Evolutionary conservation across 2,329 filamentous ascomycete species (phyloP), one percentile per base, ranked within the genome.

Genomic region (Diaporthe citriasiana): DNA sequence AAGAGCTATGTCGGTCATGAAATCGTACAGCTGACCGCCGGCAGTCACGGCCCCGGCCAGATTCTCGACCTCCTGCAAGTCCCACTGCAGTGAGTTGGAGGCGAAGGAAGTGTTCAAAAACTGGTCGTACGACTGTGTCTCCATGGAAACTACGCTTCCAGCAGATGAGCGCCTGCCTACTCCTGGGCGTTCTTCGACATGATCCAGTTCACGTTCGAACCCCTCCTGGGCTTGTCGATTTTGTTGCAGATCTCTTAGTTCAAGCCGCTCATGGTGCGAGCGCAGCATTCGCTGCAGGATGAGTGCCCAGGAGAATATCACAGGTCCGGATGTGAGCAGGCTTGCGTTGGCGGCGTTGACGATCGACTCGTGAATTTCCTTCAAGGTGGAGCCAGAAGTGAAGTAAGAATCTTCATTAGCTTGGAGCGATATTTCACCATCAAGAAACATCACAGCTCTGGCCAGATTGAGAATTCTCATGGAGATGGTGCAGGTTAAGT

Each of bases 231-330:
- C 88, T 75, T 87, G 88, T 78, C 91, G 88, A 75, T 91, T 89
- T 70, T 91, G 85, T 22, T 89, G 82, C 38, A 89, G 83, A 77
- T 91, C 89, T 63, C 89, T 84, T 73, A 88, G 87, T 79, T 93
- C 91, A 51, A 89, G 90, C 59, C 92, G 87, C 68, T 86, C 87
- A 73, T 90, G 87, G 76, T 91, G 93, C 17, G 89, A 89, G 55
- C 90, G 84, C 77, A 91, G 90, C 84, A 97, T 90, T 35, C 89
- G 88, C 78, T 93, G 90, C 13, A 95, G 86, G 35, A 98, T 89
- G 63, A 96, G 86, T 5, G 92, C 91, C 95, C 95, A 98, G 4
- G 93, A 90, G 77, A 97, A 93, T 27, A 94, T 89, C 25, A 94
- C 91, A 1, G 94, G 94, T 72, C 90, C 91, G 27, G 93, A 93